Percentiles rank a stretch among this genome's conserved stretches.
phyloP scores from a whole-genome alignment of 2,329 filamentous ascomycete genomes.

The Talaromyces sp. region DNA sequence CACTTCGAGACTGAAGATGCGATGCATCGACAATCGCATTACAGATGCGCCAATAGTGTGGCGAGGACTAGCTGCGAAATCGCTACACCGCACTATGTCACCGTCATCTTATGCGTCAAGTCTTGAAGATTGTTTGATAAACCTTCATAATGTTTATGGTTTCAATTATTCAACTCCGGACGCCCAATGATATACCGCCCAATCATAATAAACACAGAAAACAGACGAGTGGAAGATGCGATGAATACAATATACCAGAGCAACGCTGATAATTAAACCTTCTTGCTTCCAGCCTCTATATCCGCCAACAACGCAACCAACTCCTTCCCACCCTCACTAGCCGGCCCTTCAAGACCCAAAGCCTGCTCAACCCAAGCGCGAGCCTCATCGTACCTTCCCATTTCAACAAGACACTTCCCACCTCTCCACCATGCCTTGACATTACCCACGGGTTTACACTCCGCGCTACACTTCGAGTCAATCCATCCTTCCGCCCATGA shows the following conservation, averaged over 20 bases:
- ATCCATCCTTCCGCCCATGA: slow-evolving; percentile 82
- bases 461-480: slow-evolving; percentile 84
- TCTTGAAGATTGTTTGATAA: background rate
- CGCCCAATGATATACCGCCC: slow-evolving; percentile 1
- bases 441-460: slow-evolving; percentile 81
- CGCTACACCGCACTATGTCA: background rate
- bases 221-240: background rate
- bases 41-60: background rate
- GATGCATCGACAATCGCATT: background rate
- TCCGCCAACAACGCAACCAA: slow-evolving; percentile 59
- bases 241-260: background rate
- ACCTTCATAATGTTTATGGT: background rate
- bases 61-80: background rate
- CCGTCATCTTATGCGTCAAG: slow-evolving; percentile 1
- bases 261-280: background rate
- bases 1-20: background rate
- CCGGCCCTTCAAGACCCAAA: slow-evolving; percentile 74
- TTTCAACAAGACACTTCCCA: slow-evolving; percentile 82
- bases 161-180: background rate
- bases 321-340: slow-evolving; percentile 48
- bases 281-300: slow-evolving; percentile 48
- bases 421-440: slow-evolving; percentile 92
- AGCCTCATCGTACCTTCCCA: slow-evolving; percentile 82
- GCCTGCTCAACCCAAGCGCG: slow-evolving; percentile 71
- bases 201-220: background rate